Conservation (phyloP, 2,329 filamentous ascomycete species). For the Colletotrichum tofieldiae region DNA sequence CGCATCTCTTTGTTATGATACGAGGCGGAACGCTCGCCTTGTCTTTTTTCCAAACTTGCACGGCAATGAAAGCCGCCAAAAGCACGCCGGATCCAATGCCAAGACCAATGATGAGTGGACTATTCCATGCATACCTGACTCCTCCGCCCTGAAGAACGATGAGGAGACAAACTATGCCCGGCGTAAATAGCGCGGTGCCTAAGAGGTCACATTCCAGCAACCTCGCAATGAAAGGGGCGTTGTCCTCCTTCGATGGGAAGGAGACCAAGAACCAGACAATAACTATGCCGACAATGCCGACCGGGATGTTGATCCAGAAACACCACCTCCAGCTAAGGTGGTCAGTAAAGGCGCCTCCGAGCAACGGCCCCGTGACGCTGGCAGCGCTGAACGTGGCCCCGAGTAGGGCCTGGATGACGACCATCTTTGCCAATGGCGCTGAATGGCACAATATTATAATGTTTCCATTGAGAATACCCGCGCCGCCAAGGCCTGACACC, state of each 20-base stretch:
- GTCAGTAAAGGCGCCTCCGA: neutral
- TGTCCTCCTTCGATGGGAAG: neutral
- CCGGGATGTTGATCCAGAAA: neutral
- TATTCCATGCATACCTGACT: too few relatives aligned
- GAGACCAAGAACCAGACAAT: conserved; percentile 52
- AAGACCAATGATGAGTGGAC: too few relatives aligned
- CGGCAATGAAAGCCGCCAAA: too few relatives aligned
- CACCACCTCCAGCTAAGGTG: neutral
- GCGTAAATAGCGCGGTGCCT: too few relatives aligned
- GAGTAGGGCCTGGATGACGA: neutral
- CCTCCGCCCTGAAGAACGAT: too few relatives aligned
- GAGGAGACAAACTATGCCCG: too few relatives aligned
- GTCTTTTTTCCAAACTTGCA: too few relatives aligned
- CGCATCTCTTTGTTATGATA: too few relatives aligned
- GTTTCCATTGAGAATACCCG: neutral
- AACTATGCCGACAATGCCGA: neutral
- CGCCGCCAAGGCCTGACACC: neutral
- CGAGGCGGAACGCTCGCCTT: too few relatives aligned
- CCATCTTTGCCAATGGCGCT: neutral
- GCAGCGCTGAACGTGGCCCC: conserved; percentile 54
- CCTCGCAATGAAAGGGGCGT: too few relatives aligned
- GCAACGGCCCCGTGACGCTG: neutral
- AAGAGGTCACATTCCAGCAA: too few relatives aligned
- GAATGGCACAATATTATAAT: neutral
- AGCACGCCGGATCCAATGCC: too few relatives aligned